These are phyloP conservation scores for Crithidia sp. DNA, from an alignment of 208 protist genomes.

Conservation along the genomic window DNA sequence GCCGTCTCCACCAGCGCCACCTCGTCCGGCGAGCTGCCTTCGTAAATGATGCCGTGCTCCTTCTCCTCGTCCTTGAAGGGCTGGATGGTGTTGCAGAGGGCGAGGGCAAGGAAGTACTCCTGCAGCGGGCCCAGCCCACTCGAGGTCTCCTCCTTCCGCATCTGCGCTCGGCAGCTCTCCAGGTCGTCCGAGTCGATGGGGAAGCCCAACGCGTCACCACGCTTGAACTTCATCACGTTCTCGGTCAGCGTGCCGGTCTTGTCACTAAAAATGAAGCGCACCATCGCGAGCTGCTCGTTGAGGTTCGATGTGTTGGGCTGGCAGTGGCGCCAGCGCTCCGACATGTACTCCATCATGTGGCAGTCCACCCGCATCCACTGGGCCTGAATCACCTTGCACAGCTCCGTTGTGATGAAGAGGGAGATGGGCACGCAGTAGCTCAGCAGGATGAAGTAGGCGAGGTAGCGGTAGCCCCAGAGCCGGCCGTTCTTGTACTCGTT, in stretches of 20 bases:
- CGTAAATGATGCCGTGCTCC: slow-evolving; percentile 67
- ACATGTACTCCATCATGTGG: slow-evolving; percentile 87
- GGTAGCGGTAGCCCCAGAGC: slow-evolving; percentile 76
- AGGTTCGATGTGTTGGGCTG: slow-evolving; percentile 90
- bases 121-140: slow-evolving; percentile 30
- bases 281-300: slow-evolving; percentile 91
- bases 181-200: slow-evolving; percentile 58
- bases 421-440: slow-evolving; percentile 93
- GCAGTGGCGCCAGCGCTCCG: slow-evolving; percentile 69
- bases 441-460: slow-evolving; percentile 92
- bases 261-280: slow-evolving; percentile 92
- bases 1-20: slow-evolving; percentile 92
- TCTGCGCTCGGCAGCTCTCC: slow-evolving; percentile 18
- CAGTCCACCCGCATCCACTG: slow-evolving; percentile 88
- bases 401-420: slow-evolving; percentile 92
- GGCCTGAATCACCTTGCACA: slow-evolving; percentile 91
- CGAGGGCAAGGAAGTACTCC: slow-evolving; percentile 83
- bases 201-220: slow-evolving; percentile 69
- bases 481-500: slow-evolving; percentile 35
- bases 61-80: slow-evolving; percentile 63
- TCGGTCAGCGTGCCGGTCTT: slow-evolving; percentile 94
- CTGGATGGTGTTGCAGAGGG: slow-evolving; percentile 90
- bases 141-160: slow-evolving; percentile 35
- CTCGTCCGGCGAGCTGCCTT: slow-evolving; percentile 93
- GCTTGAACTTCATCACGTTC: slow-evolving; percentile 91